Evolutionary conservation across 164 flowering plant genomes (phyloP).

Genomic region (Magnolia sinica): DNA sequence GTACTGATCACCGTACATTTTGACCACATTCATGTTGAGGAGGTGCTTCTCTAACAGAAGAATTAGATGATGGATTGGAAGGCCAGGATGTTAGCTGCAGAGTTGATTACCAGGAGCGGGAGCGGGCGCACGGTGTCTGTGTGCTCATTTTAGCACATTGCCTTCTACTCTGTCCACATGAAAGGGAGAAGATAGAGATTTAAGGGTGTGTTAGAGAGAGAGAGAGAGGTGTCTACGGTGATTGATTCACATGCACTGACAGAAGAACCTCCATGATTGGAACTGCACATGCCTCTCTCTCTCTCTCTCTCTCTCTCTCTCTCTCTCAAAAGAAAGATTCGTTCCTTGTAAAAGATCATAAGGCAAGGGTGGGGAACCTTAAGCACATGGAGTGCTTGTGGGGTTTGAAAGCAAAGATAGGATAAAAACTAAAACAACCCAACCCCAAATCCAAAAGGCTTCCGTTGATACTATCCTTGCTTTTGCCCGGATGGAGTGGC

Average conservation of each 20-base stretch:
- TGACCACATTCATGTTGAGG: neutral
- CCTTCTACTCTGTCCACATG: neutral
- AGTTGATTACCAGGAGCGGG: slow-evolving; percentile 51
- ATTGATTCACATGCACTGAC: slow-evolving; percentile 64
- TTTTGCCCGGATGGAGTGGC: neutral
- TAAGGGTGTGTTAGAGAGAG: slow-evolving; percentile 12
- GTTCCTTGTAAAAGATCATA: slow-evolving; percentile 28
- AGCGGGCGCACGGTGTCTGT: slow-evolving; percentile 40
- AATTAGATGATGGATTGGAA: neutral
- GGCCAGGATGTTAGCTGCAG: neutral
- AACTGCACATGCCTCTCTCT: slow-evolving; percentile 37
- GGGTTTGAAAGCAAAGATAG: slow-evolving; percentile 2
- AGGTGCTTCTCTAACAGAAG: neutral
- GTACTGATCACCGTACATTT: too few relatives aligned
- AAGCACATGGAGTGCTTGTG: slow-evolving; percentile 56
- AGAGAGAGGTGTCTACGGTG: slow-evolving; percentile 37
- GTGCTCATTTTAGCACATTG: slow-evolving; percentile 26
- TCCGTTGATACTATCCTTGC: neutral
- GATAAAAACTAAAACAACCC: slow-evolving; percentile 9
- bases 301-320: slow-evolving; percentile 33
- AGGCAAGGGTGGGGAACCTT: slow-evolving; percentile 21
- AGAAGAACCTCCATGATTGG: slow-evolving; percentile 62
- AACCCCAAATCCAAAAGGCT: slow-evolving; percentile 7
- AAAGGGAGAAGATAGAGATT: neutral
- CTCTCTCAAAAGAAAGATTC: slow-evolving; percentile 35